Evolutionary conservation across 805 yeast species (phyloP), one percentile per base, ranked within the genome.

Genomic region (Saccharomycopsis babjevae): DNA sequence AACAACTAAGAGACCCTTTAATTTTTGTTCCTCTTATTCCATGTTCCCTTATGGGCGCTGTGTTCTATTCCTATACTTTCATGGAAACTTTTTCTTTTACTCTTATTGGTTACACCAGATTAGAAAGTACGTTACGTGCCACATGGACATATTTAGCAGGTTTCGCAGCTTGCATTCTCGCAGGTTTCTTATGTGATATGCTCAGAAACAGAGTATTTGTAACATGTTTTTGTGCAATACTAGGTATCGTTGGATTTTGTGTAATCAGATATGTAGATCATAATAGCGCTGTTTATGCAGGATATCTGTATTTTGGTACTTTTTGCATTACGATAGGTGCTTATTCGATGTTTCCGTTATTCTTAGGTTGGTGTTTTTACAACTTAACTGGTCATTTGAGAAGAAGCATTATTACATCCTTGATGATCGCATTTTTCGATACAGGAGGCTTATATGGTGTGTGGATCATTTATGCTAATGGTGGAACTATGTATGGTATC

Each of bases 31-130:
- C 83, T 30, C 87, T 85, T 1, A 70, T 85, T 64, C 77, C 77
- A 65, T 85, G 86, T 72, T 38, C 54, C 84, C 84, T 70, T 82
- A 84, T 40, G 73, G 81, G 60, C 78, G 85, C 67, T 79, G 85
- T 61, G 88, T 89, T n/a, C 79, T 88, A 20, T 85, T 85, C 67
- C 85, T 89, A 46, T 84, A 84, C 67, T 89, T 90, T n/a, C 84
- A 80, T 70, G 85, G 86, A 69, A 84, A 89, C 28, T 50, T 83
- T 88, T 54, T 76, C 85, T 50, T 28, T 50, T 25, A 28, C 54
- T 13, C 18, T 40, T 40, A 13, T 85, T 72, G 85, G 86, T 28
- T 78, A 85, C 74, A 77, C 88, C 1, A 84, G 88, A 1, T 85
- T 83, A 67, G 75, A 81, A 62, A 40, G 46, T 40, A 40, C 46